Percentiles rank a stretch among this genome's conserved stretches.
These are phyloP conservation scores for Strigomonas culicis DNA, from an alignment of 208 protist species.

Conservation along the genomic window DNA sequence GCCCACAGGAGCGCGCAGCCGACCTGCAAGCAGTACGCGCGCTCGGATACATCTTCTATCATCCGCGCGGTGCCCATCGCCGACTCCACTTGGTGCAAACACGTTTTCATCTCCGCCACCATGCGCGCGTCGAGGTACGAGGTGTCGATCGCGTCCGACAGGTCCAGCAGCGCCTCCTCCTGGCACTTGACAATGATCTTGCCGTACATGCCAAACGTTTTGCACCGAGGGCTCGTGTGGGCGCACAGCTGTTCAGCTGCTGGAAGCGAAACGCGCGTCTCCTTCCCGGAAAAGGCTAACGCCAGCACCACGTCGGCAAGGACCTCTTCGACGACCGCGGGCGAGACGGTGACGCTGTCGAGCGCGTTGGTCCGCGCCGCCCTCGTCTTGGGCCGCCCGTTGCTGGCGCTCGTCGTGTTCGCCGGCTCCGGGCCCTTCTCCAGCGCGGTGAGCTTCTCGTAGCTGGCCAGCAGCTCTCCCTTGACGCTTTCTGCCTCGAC, in stretches of 20 bases:
- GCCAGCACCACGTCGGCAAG: slow-evolving; percentile 6
- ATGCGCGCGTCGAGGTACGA: slow-evolving; percentile 41
- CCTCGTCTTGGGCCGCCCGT: too few relatives aligned
- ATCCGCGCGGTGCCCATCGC: slow-evolving; percentile 56
- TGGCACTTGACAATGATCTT: slow-evolving; percentile 25
- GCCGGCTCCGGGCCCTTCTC: neutral
- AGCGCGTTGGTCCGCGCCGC: neutral
- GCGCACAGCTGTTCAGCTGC: slow-evolving; percentile 8
- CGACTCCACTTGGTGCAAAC: slow-evolving; percentile 41
- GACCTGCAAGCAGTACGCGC: slow-evolving; percentile 48
- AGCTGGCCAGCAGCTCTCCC: slow-evolving; percentile 28
- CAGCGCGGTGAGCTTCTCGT: slow-evolving; percentile 10
- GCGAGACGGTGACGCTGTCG: neutral
- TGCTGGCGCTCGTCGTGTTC: neutral
- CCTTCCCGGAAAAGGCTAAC: neutral
- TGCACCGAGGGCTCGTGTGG: slow-evolving; percentile 13
- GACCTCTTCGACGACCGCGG: slow-evolving; percentile 5
- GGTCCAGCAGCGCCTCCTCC: slow-evolving; percentile 19
- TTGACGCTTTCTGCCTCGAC: slow-evolving; percentile 19
- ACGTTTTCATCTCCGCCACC: slow-evolving; percentile 22
- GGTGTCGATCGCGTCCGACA: slow-evolving; percentile 32
- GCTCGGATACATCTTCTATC: slow-evolving; percentile 64
- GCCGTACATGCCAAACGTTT: slow-evolving; percentile 36
- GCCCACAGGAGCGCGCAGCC: slow-evolving; percentile 77
- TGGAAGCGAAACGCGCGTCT: neutral